These are phyloP conservation scores for Gyromitra esculenta DNA, from an alignment of 2,329 filamentous ascomycete genomes.

Conservation along the genomic window DNA sequence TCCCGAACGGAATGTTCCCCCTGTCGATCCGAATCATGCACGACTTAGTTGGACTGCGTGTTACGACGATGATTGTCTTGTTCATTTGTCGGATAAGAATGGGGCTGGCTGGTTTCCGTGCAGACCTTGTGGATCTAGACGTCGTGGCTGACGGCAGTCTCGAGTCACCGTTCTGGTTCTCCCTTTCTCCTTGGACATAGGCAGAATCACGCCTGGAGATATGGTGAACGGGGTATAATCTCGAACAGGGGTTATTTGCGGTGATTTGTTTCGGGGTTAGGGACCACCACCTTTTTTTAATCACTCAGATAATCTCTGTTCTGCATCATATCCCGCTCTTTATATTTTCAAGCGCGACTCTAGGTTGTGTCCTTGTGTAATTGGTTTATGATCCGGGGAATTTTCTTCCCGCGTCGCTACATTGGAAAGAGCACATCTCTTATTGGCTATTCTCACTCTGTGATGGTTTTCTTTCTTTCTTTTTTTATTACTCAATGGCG, in stretches of 20 bases:
- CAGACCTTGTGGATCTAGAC: not conserved
- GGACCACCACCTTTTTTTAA: not conserved
- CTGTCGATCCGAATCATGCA: constrained; percentile 15
- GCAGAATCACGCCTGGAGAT: not conserved
- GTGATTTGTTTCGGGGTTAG: not conserved
- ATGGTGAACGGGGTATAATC: not conserved
- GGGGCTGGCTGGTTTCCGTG: constrained; percentile 22
- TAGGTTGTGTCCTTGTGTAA: not conserved
- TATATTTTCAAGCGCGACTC: not conserved
- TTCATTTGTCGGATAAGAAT: constrained; percentile 41
- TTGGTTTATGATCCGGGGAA: not conserved
- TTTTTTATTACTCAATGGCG: not conserved
- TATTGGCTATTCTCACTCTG: not conserved
- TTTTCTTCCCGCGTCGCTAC: not conserved
- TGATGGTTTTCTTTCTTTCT: not conserved
- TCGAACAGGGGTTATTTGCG: not conserved
- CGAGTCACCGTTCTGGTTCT: not conserved
- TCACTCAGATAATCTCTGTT: not conserved
- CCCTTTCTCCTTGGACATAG: not conserved
- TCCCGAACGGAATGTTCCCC: constrained; percentile 17
- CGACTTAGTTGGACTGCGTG: constrained; percentile 34
- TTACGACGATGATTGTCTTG: constrained; percentile 37
- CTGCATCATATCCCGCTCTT: not conserved
- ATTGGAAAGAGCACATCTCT: not conserved
- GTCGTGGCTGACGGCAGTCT: not conserved